Evolutionary conservation across 1,284 basidiomycete genomes (phyloP), one percentile per base, ranked within the genome.

Genomic region (Ceratobasidium sp.): DNA sequence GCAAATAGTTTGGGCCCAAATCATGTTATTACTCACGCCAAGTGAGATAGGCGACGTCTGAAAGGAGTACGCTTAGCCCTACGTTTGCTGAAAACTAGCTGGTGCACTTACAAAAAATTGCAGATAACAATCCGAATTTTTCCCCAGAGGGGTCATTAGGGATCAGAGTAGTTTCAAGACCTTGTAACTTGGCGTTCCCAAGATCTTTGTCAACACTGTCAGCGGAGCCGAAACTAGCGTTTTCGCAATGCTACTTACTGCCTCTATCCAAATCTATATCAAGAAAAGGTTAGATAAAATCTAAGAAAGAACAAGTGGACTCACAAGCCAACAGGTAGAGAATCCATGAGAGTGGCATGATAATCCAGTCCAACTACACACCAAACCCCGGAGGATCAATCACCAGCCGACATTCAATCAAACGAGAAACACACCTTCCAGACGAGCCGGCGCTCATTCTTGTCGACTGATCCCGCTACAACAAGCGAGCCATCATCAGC

Each of bases 241-340:
- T 33, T 60, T 36, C 36, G 36, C 36, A 41, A 22, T 9, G 29
- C 6, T 17, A 60, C 57, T 33, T 17, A 60, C 57, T 60, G 57
- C 57, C 36, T 31, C 57, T 60, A 22, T 60, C 57, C 29, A 60
- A 22, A 36, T 60, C 57, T 60, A 19, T 2, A 36, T n/a, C n/a
- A 41, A 22, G 17, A 33, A 19, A 14, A 60, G 29, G 6, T 19
- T 33, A n/a, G 15, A 33, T 31, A 17, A 36, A 29, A 24, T 29
- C 11, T n/a, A 17, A 5, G 5, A 1, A 33, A 15, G 15, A 33
- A 15, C 36, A 4, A 6, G 29, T 33, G 6, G 22, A 36, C 57
- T 60, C 31, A 60, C 57, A 60, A 31, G 57, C 57, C 15, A 60
- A 22, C 27, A 60, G 29, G 57, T 60, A 60, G 57, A 60, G 57